Conservation (phyloP, 148 eudicot genomes). For the Nepenthes mirabilis region DNA sequence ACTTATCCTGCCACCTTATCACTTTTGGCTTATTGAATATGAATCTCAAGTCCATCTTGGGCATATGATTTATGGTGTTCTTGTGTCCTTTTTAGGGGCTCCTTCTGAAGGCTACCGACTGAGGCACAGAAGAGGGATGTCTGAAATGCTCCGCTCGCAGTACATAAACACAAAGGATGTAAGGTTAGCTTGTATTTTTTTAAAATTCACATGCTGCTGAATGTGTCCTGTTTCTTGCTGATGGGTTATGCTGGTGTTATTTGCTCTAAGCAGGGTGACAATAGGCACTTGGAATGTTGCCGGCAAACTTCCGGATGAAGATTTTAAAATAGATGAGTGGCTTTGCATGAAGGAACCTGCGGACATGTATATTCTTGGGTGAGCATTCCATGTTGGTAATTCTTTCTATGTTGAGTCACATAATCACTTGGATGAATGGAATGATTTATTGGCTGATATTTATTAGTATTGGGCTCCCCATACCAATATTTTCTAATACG, state of each 20-base stretch:
- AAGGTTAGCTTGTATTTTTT: constrained; percentile 44
- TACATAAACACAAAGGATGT: constrained; percentile 81
- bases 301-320: constrained; percentile 52
- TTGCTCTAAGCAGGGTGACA: constrained; percentile 32
- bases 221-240: not conserved
- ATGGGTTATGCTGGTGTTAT: not conserved
- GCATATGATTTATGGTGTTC: not conserved
- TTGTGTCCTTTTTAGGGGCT: constrained; percentile 15
- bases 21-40: not conserved
- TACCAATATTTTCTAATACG: no score
- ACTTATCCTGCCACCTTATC: not conserved
- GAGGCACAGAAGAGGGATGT: constrained; percentile 72
- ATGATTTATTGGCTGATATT: no score
- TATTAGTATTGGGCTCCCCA: no score
- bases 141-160: constrained; percentile 61
- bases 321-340: constrained; percentile 83
- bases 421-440: no score
- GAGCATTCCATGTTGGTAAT: constrained; percentile 4
- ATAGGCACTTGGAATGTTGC: constrained; percentile 93
- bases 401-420: not conserved
- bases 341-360: constrained; percentile 66
- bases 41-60: not conserved
- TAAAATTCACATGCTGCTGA: not conserved
- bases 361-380: constrained; percentile 85
- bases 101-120: constrained; percentile 12